Evolutionary conservation across 352 stramenopile genomes (phyloP).

Genomic region (Phytophthora fragariaefolia): DNA sequence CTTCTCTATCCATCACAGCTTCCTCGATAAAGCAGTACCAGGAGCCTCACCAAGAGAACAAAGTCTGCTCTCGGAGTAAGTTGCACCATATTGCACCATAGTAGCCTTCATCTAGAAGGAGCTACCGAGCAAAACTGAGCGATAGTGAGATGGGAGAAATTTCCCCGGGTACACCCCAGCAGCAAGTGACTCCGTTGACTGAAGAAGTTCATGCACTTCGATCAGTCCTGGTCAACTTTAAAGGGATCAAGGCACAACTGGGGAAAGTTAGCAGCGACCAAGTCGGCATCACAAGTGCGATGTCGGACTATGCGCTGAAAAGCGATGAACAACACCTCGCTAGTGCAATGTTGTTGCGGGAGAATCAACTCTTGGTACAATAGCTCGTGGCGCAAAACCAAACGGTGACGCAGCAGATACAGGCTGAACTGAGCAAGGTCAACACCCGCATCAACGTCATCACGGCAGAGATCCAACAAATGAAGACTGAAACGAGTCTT

Average conservation of each 20-base stretch:
- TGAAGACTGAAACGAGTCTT: slow-evolving; percentile 10
- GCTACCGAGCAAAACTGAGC: slow-evolving; percentile 18
- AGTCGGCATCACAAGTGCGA: slow-evolving; percentile 7
- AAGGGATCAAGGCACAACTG: slow-evolving; percentile 15
- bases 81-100: slow-evolving; percentile 4
- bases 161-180: not conserved
- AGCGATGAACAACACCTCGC: slow-evolving; percentile 9
- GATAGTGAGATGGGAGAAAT: slow-evolving; percentile 16
- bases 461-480: not conserved
- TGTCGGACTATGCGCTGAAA: slow-evolving; percentile 17
- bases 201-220: slow-evolving; percentile 11
- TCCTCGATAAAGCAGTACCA: not conserved
- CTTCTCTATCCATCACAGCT: not conserved
- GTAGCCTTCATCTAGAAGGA: slow-evolving; percentile 13
- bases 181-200: slow-evolving; percentile 3
- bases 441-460: slow-evolving; percentile 1
- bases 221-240: not conserved
- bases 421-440: not conserved
- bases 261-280: slow-evolving; percentile 11
- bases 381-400: not conserved
- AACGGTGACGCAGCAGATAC: too few species aligned
- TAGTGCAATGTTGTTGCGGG: slow-evolving; percentile 5
- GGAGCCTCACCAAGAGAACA: not conserved
- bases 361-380: slow-evolving; percentile 11
- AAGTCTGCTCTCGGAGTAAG: not conserved